These are phyloP conservation scores for Hypholoma sublateritium DNA, from an alignment of 768 basidiomycete genomes.

Conservation along the genomic window DNA sequence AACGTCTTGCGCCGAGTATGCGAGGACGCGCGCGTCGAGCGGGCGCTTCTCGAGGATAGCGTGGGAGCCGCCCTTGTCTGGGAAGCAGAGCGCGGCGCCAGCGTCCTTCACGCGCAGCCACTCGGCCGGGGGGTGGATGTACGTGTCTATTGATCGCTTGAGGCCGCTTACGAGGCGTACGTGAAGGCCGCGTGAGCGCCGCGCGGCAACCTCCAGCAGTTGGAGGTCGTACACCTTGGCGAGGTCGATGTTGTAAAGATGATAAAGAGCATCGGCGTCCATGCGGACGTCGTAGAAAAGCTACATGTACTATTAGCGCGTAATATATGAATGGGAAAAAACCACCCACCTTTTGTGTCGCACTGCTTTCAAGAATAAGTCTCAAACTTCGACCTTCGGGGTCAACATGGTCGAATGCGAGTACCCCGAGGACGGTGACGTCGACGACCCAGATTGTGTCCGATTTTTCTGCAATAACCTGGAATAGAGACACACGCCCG, in stretches of 20 bases:
- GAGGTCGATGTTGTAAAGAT: conserved; percentile 26
- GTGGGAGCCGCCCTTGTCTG: conserved; percentile 26
- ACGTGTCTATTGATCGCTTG: conserved; percentile 18
- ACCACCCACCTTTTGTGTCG: conserved; percentile 11
- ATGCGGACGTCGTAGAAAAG: conserved; percentile 34
- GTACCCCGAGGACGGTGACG: conserved; percentile 25
- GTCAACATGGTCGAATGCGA: conserved; percentile 27
- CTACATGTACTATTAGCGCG: conserved; percentile 8
- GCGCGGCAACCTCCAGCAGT: conserved; percentile 30
- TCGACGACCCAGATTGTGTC: conserved; percentile 34
- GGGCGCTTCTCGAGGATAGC: conserved; percentile 28
- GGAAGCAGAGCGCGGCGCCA: conserved; percentile 29
- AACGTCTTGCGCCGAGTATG: conserved; percentile 32
- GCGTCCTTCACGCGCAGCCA: conserved; percentile 30
- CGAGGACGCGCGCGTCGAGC: conserved; percentile 19
- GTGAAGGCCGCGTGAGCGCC: conserved; percentile 15
- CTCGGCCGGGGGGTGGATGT: conserved; percentile 21
- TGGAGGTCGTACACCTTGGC: conserved; percentile 32
- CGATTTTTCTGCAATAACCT: conserved; percentile 25
- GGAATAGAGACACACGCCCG: conserved; percentile 30
- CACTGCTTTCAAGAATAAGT: conserved; percentile 4
- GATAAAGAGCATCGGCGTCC: conserved; percentile 32
- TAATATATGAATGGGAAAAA: neutral
- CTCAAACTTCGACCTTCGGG: conserved; percentile 16
- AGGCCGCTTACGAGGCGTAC: conserved; percentile 26